These are phyloP conservation scores for Ustilago cynodontis DNA, from an alignment of 1,284 basidiomycete genomes.

Conservation along the genomic window DNA sequence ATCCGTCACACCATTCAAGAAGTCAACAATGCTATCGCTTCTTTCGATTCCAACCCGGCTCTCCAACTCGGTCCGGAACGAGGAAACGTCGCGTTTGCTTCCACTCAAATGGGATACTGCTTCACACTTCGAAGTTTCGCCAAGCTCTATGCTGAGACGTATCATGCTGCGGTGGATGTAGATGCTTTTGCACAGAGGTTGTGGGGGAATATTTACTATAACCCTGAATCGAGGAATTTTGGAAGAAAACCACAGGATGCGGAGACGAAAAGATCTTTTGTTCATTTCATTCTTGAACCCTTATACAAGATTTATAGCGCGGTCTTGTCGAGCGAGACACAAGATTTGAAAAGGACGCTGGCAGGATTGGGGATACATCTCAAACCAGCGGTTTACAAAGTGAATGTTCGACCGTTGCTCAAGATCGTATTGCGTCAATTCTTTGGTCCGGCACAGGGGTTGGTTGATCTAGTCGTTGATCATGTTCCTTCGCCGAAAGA, in stretches of 20 bases:
- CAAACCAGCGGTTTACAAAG: conserved; percentile 95
- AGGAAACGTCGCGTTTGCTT: conserved; percentile 97
- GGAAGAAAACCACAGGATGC: conserved; percentile 84
- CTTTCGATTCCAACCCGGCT: conserved; percentile 87
- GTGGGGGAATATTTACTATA: conserved; percentile 99
- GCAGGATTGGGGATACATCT: conserved; percentile 83
- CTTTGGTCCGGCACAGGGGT: conserved; percentile 85
- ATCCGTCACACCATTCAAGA: conserved; percentile 99
- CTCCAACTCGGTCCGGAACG: conserved; percentile 90
- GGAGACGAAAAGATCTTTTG: conserved; percentile 86
- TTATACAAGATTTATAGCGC: conserved; percentile 96
- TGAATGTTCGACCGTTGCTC: conserved; percentile 93
- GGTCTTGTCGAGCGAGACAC: conserved; percentile 91
- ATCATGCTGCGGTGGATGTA: conserved; percentile 73
- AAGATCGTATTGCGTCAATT: conserved; percentile 95
- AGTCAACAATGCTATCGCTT: conserved; percentile 83
- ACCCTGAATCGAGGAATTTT: conserved; percentile 84
- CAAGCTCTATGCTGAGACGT: conserved; percentile 94
- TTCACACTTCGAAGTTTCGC: conserved; percentile 96
- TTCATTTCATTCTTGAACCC: conserved; percentile 96
- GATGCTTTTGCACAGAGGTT: conserved; percentile 81
- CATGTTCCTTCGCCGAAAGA: conserved; percentile 86
- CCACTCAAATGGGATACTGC: conserved; percentile 96
- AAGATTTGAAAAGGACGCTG: conserved; percentile 84
- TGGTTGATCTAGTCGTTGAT: conserved; percentile 91